A percentile compares a stretch with the other conserved stretches of the same genome.
Conservation (phyloP, 768 basidiomycete species). For the Ramaria sp. region DNA sequence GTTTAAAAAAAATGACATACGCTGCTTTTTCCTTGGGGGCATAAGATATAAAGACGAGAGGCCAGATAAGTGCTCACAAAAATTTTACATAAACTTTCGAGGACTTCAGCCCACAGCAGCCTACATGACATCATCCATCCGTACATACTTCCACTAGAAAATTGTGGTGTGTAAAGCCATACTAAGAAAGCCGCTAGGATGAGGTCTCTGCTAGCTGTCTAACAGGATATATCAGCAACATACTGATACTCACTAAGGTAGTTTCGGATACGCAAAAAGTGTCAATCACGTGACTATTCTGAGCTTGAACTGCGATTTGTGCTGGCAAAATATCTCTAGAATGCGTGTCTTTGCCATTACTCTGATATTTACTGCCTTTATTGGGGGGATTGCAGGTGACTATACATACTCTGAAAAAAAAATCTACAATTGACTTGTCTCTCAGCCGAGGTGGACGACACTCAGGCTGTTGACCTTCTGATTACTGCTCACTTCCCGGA, state of each 20-base stretch:
- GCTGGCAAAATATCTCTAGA: neutral
- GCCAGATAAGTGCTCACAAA: no score
- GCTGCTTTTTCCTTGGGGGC: slow-evolving; percentile 9
- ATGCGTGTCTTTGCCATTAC: slow-evolving; percentile 2
- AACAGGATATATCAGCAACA: no score
- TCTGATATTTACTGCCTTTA: neutral
- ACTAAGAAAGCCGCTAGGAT: no score
- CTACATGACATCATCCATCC: no score
- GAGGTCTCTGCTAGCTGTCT: no score
- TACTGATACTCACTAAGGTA: no score
- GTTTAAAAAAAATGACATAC: neutral
- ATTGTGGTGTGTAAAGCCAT: no score
- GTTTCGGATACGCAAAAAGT: no score
- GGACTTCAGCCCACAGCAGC: no score
- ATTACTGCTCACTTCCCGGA: slow-evolving; percentile 53
- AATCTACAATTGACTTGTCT: neutral
- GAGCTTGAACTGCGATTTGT: slow-evolving; percentile 2
- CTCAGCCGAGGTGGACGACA: slow-evolving; percentile 4
- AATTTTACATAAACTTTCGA: no score
- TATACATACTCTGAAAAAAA: neutral
- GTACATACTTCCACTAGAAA: no score
- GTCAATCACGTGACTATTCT: neutral
- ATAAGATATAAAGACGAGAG: no score
- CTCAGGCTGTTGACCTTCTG: slow-evolving; percentile 32
- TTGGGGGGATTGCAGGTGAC: neutral